A percentile compares a stretch with the other conserved stretches of the same genome.
Evolutionary conservation across 768 basidiomycete species (phyloP).

Genomic region (Coprinellus micaceus): DNA sequence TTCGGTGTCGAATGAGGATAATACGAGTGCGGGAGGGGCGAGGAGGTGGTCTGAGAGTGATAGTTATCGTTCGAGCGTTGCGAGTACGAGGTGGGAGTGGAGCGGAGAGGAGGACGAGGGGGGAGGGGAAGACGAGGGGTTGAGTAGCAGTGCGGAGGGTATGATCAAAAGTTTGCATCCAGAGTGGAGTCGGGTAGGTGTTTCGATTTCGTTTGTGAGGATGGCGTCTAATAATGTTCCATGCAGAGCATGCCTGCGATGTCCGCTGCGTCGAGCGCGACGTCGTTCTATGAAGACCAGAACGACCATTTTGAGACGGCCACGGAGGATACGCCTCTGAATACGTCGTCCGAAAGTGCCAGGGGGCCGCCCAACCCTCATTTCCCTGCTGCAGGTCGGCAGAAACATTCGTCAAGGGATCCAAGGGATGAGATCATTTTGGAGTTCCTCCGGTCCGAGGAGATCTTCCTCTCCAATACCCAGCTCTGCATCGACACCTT

Average conservation of each 20-base stretch:
- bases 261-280: not conserved
- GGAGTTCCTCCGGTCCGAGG: conserved; percentile 68
- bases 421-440: conserved; percentile 39
- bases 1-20: conserved; percentile 4
- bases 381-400: too few relatives aligned
- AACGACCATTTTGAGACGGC: not conserved
- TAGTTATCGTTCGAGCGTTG: not conserved
- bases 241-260: not conserved
- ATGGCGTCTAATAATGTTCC: not conserved
- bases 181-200: not conserved
- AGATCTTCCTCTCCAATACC: conserved; percentile 61
- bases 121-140: not conserved
- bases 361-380: too few relatives aligned
- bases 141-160: not conserved
- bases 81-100: conserved; percentile 1
- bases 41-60: not conserved
- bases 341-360: not conserved
- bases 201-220: not conserved
- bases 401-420: not conserved
- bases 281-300: not conserved
- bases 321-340: not conserved
- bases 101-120: not conserved
- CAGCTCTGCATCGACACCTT: conserved; percentile 68
- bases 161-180: conserved; percentile 2
- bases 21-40: not conserved